These are phyloP conservation scores for Puccinia horiana DNA, from an alignment of 1,284 basidiomycete genomes.

Conservation along the genomic window DNA sequence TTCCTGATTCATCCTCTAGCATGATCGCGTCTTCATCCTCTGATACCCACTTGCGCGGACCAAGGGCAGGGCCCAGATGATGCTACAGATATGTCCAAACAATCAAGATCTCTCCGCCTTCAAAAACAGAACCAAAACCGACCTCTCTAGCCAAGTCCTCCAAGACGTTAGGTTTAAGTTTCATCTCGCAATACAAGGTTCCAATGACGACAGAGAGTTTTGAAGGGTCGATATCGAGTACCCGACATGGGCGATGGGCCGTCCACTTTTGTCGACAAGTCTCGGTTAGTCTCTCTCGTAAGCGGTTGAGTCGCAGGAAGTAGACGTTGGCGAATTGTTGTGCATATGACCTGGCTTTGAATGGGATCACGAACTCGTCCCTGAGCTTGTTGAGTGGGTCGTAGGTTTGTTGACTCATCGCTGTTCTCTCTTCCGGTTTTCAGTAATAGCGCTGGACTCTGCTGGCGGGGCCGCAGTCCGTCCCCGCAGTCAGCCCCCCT, in stretches of 20 bases:
- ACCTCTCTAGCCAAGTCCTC: constrained; percentile 41
- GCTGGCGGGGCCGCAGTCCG: too few relatives aligned
- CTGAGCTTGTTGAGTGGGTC: constrained; percentile 4
- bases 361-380: constrained; percentile 8
- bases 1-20: constrained; percentile 43
- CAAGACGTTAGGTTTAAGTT: constrained; percentile 40
- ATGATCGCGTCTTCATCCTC: constrained; percentile 29
- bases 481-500: too few relatives aligned
- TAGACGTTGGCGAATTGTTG: constrained; percentile 44
- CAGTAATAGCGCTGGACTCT: too few relatives aligned
- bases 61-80: constrained; percentile 21
- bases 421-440: too few relatives aligned
- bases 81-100: neutral
- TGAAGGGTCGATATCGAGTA: constrained; percentile 23
- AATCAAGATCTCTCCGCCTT: neutral
- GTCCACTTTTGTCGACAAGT: neutral
- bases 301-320: neutral
- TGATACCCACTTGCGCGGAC: constrained; percentile 28
- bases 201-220: constrained; percentile 17
- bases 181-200: constrained; percentile 40
- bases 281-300: neutral
- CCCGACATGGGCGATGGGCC: neutral
- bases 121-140: neutral
- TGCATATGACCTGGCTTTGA: constrained; percentile 15
- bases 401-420: constrained; percentile 22